Evolutionary conservation across 2,329 filamentous ascomycete species (phyloP), one percentile per base, ranked within the genome.

Genomic region (Canariomyces notabilis): DNA sequence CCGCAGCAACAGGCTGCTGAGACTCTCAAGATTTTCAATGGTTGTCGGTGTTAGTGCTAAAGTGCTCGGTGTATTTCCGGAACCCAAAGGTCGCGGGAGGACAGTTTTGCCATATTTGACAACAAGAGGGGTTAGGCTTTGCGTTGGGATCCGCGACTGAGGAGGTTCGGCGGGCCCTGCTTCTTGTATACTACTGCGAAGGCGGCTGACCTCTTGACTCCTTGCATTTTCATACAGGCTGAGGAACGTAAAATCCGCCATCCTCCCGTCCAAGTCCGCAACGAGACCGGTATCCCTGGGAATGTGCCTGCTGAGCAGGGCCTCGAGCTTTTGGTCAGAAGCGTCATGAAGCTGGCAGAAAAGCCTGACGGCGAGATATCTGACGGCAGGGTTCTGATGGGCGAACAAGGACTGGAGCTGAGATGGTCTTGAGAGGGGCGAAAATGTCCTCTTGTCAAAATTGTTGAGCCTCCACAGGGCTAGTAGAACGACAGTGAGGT

Each of bases 291-390:
- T 78, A 32, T 76, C 70, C 34, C 64, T 69, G 37, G 79, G 81
- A 45, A 91, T 70, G 63, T 89, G 75, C 58, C 78, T 73, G 39
- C 71, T 67, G 23, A 94, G 67, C 63, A 95, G 83, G 39, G 77
- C 72, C 60, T 94, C 84, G 38, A 86, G 75, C 52, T 87, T 87
- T 53, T 76, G 72, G 64, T 98, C 93, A 4, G 93, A 85, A 22
- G 86, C 86, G 58, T 82, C 81, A 57, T 94, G 79, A 47, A 89
- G 80, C 52, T 88, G 74, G 60, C 85, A 89, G 54, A 95, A 86
- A 49, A 90, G 80, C 53, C 89, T 80, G 46, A 95, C 77, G 12
- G 89, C 85, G 50, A 97, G 73, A 65, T 90, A 95, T 66, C 86
- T 80, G 41, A 95, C 77, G 14, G 77, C 69, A 48, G 67, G 70